phyloP scores from a whole-genome alignment of 2,329 filamentous ascomycete species.

The Nemania sp. region DNA sequence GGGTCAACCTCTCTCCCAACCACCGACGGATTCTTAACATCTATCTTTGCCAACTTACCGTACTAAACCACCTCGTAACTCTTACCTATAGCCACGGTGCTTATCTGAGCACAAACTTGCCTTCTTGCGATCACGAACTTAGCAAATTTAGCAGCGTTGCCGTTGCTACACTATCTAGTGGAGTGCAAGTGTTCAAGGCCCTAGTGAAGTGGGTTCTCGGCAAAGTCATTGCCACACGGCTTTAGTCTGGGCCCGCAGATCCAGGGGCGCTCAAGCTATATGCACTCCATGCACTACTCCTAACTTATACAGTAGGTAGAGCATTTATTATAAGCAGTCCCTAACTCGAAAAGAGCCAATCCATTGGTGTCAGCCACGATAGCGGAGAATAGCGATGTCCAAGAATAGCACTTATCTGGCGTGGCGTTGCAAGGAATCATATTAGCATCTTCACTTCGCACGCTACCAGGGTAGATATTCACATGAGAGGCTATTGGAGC shows the following conservation, averaged over 20 bases:
- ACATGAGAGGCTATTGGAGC: neutral
- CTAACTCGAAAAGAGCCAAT: neutral
- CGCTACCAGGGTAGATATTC: too few relatives aligned
- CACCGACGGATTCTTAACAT: neutral
- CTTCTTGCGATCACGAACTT: neutral
- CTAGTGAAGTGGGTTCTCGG: constrained; percentile 11
- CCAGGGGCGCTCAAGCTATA: neutral
- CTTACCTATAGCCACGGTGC: too few relatives aligned
- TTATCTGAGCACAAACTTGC: too few relatives aligned
- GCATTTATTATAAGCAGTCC: too few relatives aligned
- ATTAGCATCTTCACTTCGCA: too few relatives aligned
- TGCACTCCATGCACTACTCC: too few relatives aligned
- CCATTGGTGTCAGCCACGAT: constrained; percentile 15
- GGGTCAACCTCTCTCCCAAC: neutral
- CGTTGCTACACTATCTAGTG: neutral
- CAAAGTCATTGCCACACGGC: constrained; percentile 15
- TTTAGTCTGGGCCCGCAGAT: neutral
- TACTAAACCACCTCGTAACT: neutral
- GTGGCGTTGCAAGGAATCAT: too few relatives aligned
- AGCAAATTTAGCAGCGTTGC: neutral
- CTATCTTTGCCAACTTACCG: neutral
- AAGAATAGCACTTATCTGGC: constrained; percentile 16
- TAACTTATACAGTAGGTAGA: too few relatives aligned
- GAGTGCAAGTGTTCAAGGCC: neutral
- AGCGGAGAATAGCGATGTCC: constrained; percentile 14